Evolutionary conservation across 148 eudicot genomes (phyloP).

Genomic region (Chenopodium quinoa): DNA sequence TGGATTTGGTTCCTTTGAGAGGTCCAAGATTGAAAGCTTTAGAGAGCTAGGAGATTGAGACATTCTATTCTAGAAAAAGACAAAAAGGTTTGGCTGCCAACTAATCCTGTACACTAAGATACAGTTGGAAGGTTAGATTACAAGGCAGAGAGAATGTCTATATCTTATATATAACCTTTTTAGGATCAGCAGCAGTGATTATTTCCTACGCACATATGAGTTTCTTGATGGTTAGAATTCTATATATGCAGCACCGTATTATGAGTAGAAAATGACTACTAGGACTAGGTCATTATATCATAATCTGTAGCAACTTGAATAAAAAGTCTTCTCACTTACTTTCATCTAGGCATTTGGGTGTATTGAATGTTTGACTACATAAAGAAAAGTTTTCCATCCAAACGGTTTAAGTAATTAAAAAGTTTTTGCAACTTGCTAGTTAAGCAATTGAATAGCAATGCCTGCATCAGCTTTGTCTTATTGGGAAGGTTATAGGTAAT

Average conservation of each 20-base stretch:
- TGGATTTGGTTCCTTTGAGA: constrained; percentile 52
- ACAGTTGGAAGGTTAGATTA: constrained; percentile 40
- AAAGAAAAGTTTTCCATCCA: neutral
- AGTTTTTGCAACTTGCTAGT: neutral
- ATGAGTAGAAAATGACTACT: constrained; percentile 23
- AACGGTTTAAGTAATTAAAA: constrained; percentile 9
- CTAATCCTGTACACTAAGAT: constrained; percentile 32
- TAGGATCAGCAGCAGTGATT: neutral
- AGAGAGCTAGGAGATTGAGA: constrained; percentile 45
- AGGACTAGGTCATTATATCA: constrained; percentile 15
- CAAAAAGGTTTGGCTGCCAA: constrained; percentile 32
- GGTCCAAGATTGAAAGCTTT: constrained; percentile 65
- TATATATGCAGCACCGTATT: neutral
- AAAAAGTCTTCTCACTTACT: constrained; percentile 1
- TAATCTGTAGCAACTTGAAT: constrained; percentile 23
- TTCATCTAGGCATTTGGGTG: neutral
- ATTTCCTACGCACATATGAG: constrained; percentile 11
- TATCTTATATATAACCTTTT: constrained; percentile 12
- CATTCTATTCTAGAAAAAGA: constrained; percentile 44
- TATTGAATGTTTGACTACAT: constrained; percentile 13
- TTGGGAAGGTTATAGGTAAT: neutral
- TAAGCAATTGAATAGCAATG: neutral
- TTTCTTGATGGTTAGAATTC: constrained; percentile 4
- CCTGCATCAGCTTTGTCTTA: neutral
- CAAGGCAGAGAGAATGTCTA: constrained; percentile 33